Percentiles rank a stretch among this genome's conserved stretches.
Evolutionary conservation across 208 protist species (phyloP).

Genomic region (Novymonas esmeraldas): DNA sequence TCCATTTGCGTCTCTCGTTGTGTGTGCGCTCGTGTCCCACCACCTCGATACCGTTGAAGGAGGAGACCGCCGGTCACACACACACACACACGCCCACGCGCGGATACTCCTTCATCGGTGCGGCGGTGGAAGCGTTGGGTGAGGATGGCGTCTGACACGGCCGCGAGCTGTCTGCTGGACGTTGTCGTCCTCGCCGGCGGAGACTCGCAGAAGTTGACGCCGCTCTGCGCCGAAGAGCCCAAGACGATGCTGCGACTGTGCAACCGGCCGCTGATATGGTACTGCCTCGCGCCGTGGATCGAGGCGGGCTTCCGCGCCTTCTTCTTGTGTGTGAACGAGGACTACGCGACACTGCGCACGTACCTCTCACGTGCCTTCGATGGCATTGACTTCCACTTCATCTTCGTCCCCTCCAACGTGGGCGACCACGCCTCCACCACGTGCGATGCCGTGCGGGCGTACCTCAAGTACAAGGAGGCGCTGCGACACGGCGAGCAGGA

Average conservation of each 20-base stretch:
- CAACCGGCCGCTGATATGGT: constrained; percentile 89
- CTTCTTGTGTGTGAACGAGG: constrained; percentile 82
- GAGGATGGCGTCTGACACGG: constrained; percentile 28
- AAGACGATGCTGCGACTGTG: constrained; percentile 75
- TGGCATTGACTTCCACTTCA: constrained; percentile 68
- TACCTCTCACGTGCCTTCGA: constrained; percentile 69
- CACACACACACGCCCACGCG: too few relatives aligned
- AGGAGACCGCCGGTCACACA: too few relatives aligned
- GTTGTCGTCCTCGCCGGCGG: constrained; percentile 84
- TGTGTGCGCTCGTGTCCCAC: too few relatives aligned
- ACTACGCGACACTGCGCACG: constrained; percentile 57
- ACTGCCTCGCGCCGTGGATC: constrained; percentile 75
- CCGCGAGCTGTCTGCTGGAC: constrained; percentile 60
- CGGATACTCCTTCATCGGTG: too few relatives aligned
- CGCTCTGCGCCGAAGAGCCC: constrained; percentile 60
- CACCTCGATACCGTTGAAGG: too few relatives aligned
- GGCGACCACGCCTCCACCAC: constrained; percentile 65
- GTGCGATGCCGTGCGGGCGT: constrained; percentile 76
- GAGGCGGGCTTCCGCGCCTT: constrained; percentile 69
- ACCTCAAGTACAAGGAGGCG: constrained; percentile 70
- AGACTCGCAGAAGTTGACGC: constrained; percentile 47
- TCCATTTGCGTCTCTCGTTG: too few relatives aligned
- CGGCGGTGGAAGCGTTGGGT: too few relatives aligned
- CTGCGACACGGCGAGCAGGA: constrained; percentile 48
- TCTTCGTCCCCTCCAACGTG: constrained; percentile 56